Conservation (phyloP, 116 monocot species). For the Phalaenopsis hybrid region DNA sequence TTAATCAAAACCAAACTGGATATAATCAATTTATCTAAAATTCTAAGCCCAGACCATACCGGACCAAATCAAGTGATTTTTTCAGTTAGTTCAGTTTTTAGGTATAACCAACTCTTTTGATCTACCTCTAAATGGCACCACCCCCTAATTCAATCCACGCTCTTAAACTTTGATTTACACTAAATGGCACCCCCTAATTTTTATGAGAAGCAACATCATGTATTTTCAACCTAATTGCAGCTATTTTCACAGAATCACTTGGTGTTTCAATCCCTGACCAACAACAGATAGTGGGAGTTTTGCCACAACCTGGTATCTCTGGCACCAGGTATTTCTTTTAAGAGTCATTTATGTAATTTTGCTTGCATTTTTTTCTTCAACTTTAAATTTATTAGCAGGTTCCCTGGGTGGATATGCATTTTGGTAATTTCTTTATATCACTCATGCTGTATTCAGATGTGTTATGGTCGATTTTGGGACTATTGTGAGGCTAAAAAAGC, state of each 20-base stretch:
- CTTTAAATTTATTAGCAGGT: background rate
- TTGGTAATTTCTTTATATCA: background rate
- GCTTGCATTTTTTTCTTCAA: background rate
- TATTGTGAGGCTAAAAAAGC: background rate
- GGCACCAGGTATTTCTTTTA: constrained; percentile 42
- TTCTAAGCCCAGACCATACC: too few species aligned
- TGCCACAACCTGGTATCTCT: constrained; percentile 71
- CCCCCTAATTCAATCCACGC: too few species aligned
- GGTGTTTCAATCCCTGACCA: constrained; percentile 47
- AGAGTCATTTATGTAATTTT: constrained; percentile 2
- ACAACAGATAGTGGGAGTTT: constrained; percentile 72
- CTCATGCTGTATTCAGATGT: background rate
- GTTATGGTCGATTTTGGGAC: background rate
- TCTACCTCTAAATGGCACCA: too few species aligned
- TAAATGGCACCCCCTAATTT: too few species aligned
- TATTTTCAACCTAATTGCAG: background rate
- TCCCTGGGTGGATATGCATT: background rate
- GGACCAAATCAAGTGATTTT: too few species aligned
- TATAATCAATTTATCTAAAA: too few species aligned
- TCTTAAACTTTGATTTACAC: too few species aligned
- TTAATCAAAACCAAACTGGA: too few species aligned
- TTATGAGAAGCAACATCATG: background rate
- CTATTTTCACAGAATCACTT: constrained; percentile 49
- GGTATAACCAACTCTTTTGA: too few species aligned
- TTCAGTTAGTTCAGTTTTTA: too few species aligned